Evolutionary conservation across 345 rosid genomes (phyloP).

Genomic region (Hevea brasiliensis): DNA sequence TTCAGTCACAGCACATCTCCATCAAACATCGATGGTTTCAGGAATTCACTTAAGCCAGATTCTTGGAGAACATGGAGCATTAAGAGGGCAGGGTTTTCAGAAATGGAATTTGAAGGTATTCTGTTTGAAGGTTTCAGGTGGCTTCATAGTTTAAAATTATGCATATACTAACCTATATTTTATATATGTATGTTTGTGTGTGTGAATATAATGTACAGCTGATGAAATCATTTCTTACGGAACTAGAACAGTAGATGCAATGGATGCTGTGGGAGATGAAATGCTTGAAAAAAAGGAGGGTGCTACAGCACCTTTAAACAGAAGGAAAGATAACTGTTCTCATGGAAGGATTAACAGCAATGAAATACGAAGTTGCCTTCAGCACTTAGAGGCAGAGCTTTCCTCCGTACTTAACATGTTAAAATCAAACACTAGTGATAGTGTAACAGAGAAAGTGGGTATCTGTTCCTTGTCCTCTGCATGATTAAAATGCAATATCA

Average conservation of each 20-base stretch:
- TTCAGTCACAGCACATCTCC: constrained; percentile 29
- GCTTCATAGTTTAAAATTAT: constrained; percentile 5
- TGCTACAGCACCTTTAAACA: constrained; percentile 28
- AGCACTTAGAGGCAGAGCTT: constrained; percentile 72
- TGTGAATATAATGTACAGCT: constrained; percentile 39
- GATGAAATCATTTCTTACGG: constrained; percentile 42
- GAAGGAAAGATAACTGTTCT: constrained; percentile 35
- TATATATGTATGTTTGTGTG: background rate
- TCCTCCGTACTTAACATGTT: constrained; percentile 62
- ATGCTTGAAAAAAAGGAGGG: constrained; percentile 31
- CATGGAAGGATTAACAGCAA: constrained; percentile 33
- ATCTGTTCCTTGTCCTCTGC: constrained; percentile 12
- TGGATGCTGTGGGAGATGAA: constrained; percentile 27
- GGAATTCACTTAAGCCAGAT: constrained; percentile 42
- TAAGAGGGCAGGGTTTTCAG: constrained; percentile 57
- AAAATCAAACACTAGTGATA: constrained; percentile 50
- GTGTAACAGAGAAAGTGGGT: constrained; percentile 45
- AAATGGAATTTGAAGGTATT: constrained; percentile 70
- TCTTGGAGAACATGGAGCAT: constrained; percentile 78
- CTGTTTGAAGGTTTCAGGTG: constrained; percentile 12
- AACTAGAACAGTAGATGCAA: constrained; percentile 8
- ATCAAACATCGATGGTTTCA: constrained; percentile 31
- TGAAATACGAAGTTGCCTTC: constrained; percentile 56
- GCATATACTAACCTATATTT: constrained; percentile 19
- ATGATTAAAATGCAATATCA: background rate